phyloP scores from a whole-genome alignment of 768 basidiomycete genomes.

The Rhizopogon sp. region DNA sequence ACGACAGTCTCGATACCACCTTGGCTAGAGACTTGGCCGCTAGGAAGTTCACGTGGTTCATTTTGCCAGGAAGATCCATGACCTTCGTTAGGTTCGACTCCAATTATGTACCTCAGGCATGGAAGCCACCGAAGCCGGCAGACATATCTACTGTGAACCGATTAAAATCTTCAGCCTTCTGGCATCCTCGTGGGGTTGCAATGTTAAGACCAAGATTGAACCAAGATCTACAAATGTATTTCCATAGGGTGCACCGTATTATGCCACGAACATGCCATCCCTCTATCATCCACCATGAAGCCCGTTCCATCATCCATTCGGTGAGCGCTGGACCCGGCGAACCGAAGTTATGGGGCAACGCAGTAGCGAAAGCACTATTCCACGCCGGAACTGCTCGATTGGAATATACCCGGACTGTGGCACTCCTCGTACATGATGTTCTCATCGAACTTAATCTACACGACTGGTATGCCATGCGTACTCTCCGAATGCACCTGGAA shows the following conservation, averaged over 20 bases:
- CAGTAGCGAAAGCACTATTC: slow-evolving; percentile 1
- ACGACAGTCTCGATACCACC: background rate
- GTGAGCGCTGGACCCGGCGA: background rate
- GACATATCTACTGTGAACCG: background rate
- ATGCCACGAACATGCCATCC: background rate
- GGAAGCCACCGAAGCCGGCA: background rate
- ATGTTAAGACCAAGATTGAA: background rate
- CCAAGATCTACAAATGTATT: background rate
- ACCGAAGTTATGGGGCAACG: background rate
- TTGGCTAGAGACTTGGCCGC: background rate
- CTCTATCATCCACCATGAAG: background rate
- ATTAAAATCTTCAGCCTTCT: background rate
- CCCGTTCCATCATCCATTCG: slow-evolving; percentile 1
- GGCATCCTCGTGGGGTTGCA: background rate
- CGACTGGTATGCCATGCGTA: background rate
- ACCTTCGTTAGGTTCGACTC: background rate
- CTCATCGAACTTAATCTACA: background rate
- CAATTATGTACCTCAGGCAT: background rate
- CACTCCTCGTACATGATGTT: background rate
- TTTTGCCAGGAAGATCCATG: slow-evolving; percentile 1
- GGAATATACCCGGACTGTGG: slow-evolving; percentile 1
- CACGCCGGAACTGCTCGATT: background rate
- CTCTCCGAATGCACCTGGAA: background rate
- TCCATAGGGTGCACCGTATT: background rate
- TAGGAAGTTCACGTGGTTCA: slow-evolving; percentile 1